Evolutionary conservation across 1,284 basidiomycete genomes (phyloP), one percentile per base, ranked within the genome.

Genomic region (Boletus sp.): DNA sequence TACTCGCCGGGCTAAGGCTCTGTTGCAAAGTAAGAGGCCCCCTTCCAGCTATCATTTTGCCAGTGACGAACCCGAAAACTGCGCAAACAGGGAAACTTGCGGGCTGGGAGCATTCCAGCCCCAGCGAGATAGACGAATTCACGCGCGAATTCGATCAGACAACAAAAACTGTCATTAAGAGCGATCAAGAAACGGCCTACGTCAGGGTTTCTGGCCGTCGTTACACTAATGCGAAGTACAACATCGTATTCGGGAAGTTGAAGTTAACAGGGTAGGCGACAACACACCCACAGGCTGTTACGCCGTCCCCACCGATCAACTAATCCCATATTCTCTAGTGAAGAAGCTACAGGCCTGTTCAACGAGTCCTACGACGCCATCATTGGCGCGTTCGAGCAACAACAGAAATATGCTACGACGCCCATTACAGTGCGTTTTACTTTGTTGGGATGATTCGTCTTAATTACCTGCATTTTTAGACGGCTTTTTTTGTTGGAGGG

Each of bases 271-370:
- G 57, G 56, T 57, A 40, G 4, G 40, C 7, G 14, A 10, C 2
- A n/a, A n/a, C n/a, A n/a, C n/a, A n/a, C n/a, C n/a, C n/a, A n/a
- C n/a, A n/a, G n/a, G n/a, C n/a, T n/a, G n/a, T 12, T 12, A 25
- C 0, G 8, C 8, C 7, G n/a, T 22, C 8, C 9, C 12, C 14
- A 8, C 67, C 72, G 19, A 50, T 60, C 3, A 0, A 14, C 37
- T 44, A 1, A 44, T 27, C 13, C 0, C 49, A 62, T 12, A 57
- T 60, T 17, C 71, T 74, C 39, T n/a, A 57, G 56, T 2, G 70
- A 76, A 57, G 72, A 70, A 39, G 70, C 69, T 0, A 71, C 73
- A 1, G 75, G 75, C 44, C 52, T 78, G 38, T 53, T 77, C 14
- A 42, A 56, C 22, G 74, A 72, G 67, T 72, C 55, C 2, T 7